phyloP scores from a whole-genome alignment of 306 rosid genomes.

The Mimosa pudica region DNA sequence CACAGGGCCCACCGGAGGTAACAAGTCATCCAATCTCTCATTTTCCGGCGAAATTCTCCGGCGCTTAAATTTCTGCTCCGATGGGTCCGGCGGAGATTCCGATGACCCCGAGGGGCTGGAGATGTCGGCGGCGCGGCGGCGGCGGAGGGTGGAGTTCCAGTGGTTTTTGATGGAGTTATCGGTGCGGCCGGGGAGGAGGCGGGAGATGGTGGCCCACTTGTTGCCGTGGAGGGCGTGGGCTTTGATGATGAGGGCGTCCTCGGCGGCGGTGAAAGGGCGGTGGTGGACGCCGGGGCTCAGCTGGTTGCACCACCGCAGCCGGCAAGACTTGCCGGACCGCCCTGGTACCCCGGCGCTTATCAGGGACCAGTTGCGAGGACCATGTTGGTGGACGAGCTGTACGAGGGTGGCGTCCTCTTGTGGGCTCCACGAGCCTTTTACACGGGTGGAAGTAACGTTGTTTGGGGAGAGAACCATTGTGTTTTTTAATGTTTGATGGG shows the following conservation, averaged over 20 bases:
- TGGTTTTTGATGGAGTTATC: slow-evolving; percentile 94
- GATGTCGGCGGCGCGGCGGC: slow-evolving; percentile 37
- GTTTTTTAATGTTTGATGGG: slow-evolving; percentile 11
- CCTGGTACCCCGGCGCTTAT: slow-evolving; percentile 78
- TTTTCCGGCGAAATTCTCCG: slow-evolving; percentile 37
- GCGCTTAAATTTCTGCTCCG: slow-evolving; percentile 38
- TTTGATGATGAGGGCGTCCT: slow-evolving; percentile 58
- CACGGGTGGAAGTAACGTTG: slow-evolving; percentile 38
- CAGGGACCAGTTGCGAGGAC: slow-evolving; percentile 78
- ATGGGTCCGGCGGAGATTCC: neutral
- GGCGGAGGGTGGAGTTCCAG: slow-evolving; percentile 93
- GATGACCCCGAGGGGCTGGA: neutral
- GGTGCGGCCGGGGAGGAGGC: slow-evolving; percentile 82
- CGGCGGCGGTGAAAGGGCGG: slow-evolving; percentile 68
- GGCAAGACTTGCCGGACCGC: slow-evolving; percentile 85
- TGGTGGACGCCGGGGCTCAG: slow-evolving; percentile 91
- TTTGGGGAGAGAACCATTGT: neutral
- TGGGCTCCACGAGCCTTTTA: slow-evolving; percentile 89
- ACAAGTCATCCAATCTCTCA: neutral
- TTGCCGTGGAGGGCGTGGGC: slow-evolving; percentile 82
- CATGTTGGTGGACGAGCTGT: slow-evolving; percentile 62
- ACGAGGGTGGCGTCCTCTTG: slow-evolving; percentile 67
- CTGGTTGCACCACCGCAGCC: slow-evolving; percentile 93
- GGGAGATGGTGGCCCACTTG: slow-evolving; percentile 94
- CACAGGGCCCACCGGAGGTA: slow-evolving; percentile 30